Evolutionary conservation across 2,329 filamentous ascomycete genomes (phyloP), one percentile per base, ranked within the genome.

Genomic region (Fusarium lateritium): DNA sequence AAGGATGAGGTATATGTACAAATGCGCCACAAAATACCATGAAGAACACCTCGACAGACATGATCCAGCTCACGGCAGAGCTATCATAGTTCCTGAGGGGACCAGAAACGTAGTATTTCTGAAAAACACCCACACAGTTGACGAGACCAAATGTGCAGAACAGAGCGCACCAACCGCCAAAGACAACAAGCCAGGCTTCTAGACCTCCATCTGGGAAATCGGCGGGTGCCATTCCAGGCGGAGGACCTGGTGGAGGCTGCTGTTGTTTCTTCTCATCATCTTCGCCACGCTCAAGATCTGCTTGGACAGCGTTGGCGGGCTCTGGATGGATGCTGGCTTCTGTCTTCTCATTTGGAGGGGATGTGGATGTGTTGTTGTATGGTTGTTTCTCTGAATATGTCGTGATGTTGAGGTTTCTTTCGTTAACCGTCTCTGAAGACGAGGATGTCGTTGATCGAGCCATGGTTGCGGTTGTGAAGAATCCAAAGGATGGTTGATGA

Each of bases 201-300:
- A 75, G 44, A 4, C 88, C 88, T 40, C 88, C 88, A 70, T 90
- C 88, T 2, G 88, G 88, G 59, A 88, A 89, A 65, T 86, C 84
- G n/a, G 77, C 76, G 8, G 84, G 83, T 54, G 79, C 81, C 63
- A 80, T 75, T 6, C 76, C 79, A 21, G 76, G 74, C 7, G 78
- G 77, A 17, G 71, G 73, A 5, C 66, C 73, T 8, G 51, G 53
- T 7, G 65, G 65, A 28, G 50, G 44, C 46, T 68, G 65, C 40
- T 69, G 26, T 6, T 64, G 61, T 22, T 61, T 61, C 57, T 70
- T 68, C 56, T 56, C 50, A 6, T 67, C 50, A 26, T 55, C 46
- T 3, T 49, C 54, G 31, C 57, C 67, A 40, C 56, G 64, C 44
- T 77, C 74, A 9, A 74, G 53, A 38, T 81, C 77, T 31, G 76